Conservation (phyloP, 805 yeast species). For the Vanderwaltozyma tropicalis region DNA sequence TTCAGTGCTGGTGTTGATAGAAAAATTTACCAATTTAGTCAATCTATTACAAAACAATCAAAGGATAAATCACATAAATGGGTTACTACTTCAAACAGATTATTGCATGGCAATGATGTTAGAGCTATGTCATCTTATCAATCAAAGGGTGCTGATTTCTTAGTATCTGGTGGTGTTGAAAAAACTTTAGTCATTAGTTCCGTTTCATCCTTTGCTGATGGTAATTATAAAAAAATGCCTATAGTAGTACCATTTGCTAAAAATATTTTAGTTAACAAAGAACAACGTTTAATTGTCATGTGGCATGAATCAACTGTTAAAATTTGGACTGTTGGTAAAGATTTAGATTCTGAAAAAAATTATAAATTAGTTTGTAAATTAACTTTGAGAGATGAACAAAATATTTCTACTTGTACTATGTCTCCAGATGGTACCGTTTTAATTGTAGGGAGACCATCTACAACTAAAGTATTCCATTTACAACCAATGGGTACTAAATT, state of each 20-base stretch:
- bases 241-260: slow-evolving; percentile 45
- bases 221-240: slow-evolving; percentile 61
- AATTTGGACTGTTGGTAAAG: slow-evolving; percentile 55
- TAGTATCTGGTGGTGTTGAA: slow-evolving; percentile 81
- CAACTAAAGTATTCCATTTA: slow-evolving; percentile 60
- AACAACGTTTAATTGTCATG: slow-evolving; percentile 46
- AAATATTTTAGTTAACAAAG: slow-evolving; percentile 39
- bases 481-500: slow-evolving; percentile 32
- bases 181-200: slow-evolving; percentile 55
- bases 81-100: slow-evolving; percentile 65
- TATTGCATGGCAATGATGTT: slow-evolving; percentile 78
- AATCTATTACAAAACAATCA: slow-evolving; percentile 18
- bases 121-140: slow-evolving; percentile 66
- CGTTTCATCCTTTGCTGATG: slow-evolving; percentile 53
- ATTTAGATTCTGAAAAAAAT: slow-evolving; percentile 16
- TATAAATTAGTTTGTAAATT: slow-evolving; percentile 54
- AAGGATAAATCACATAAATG: slow-evolving; percentile 38
- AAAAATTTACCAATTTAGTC: slow-evolving; percentile 63
- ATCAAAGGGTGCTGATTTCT: slow-evolving; percentile 52
- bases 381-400: slow-evolving; percentile 64
- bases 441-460: slow-evolving; percentile 59
- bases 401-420: slow-evolving; percentile 57
- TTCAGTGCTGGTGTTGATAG: slow-evolving; percentile 92
- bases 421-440: slow-evolving; percentile 56
- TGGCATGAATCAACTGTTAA: slow-evolving; percentile 80